These are phyloP conservation scores for Ophiostoma perfectum DNA, from an alignment of 2,329 filamentous ascomycete species.

Conservation along the genomic window DNA sequence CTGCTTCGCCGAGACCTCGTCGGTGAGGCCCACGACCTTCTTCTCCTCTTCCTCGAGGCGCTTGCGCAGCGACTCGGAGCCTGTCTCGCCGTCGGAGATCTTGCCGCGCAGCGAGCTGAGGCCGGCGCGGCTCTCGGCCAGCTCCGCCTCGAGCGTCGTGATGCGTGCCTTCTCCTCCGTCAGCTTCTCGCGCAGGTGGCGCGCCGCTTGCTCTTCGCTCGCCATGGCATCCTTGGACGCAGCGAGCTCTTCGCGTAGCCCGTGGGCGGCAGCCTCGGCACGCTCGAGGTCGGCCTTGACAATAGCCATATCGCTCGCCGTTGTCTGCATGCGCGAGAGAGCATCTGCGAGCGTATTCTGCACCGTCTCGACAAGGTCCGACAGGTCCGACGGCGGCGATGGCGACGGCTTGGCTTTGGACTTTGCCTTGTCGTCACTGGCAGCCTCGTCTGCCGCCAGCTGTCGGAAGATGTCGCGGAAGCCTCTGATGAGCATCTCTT, in stretches of 20 bases:
- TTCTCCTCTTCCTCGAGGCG: slow-evolving; percentile 70
- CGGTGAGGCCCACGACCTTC: slow-evolving; percentile 60
- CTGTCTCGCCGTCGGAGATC: slow-evolving; percentile 76
- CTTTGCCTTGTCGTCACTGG: slow-evolving; percentile 3
- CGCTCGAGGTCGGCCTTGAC: slow-evolving; percentile 60
- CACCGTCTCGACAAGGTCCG: slow-evolving; percentile 56
- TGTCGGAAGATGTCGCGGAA: slow-evolving; percentile 56
- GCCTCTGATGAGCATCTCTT: slow-evolving; percentile 42
- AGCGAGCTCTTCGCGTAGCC: slow-evolving; percentile 54
- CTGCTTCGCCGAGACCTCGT: slow-evolving; percentile 59
- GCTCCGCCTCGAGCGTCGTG: slow-evolving; percentile 50
- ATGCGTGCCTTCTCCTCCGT: slow-evolving; percentile 51
- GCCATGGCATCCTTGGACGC: slow-evolving; percentile 48
- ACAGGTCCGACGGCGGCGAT: slow-evolving; percentile 49
- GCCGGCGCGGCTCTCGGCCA: slow-evolving; percentile 62
- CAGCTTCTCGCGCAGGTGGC: slow-evolving; percentile 50
- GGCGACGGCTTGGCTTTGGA: slow-evolving; percentile 21
- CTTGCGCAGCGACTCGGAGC: slow-evolving; percentile 71
- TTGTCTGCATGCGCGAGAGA: slow-evolving; percentile 53
- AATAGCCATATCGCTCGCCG: slow-evolving; percentile 55
- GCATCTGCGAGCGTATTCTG: slow-evolving; percentile 53
- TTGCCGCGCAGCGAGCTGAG: slow-evolving; percentile 62
- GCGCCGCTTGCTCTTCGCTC: slow-evolving; percentile 44
- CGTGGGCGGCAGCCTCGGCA: slow-evolving; percentile 49
- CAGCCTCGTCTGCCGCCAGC: slow-evolving; percentile 47